These are phyloP conservation scores for Pestalotiopsis sp. DNA, from an alignment of 2,329 filamentous ascomycete genomes.

Conservation along the genomic window DNA sequence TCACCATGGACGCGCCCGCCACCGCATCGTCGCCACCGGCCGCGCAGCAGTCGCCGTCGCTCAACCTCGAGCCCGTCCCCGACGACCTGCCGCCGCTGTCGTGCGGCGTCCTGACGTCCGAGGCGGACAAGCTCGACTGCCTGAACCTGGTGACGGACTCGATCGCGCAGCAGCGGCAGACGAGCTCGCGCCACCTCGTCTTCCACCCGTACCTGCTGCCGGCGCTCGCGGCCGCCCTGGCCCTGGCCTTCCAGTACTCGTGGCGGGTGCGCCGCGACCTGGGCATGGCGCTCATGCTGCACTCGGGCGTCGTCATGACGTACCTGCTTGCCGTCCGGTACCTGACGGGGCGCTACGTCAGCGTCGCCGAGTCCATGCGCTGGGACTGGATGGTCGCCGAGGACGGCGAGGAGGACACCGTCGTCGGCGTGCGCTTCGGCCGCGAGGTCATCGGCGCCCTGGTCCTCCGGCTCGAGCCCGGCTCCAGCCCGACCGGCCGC, in stretches of 20 bases:
- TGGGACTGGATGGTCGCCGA: conserved; percentile 62
- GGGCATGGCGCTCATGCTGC: conserved; percentile 58
- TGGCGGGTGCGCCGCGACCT: conserved; percentile 51
- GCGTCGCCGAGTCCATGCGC: conserved; percentile 61
- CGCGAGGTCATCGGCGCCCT: conserved; percentile 71
- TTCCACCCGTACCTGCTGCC: conserved; percentile 61
- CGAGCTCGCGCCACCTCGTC: conserved; percentile 64
- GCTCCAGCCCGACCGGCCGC: conserved; percentile 21
- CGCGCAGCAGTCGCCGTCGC: neutral
- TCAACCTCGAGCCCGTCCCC: conserved; percentile 29
- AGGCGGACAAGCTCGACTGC: conserved; percentile 66
- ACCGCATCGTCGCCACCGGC: conserved; percentile 10
- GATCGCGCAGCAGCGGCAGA: conserved; percentile 79
- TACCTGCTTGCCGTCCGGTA: conserved; percentile 65
- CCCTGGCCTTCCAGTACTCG: conserved; percentile 47
- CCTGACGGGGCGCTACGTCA: conserved; percentile 63
- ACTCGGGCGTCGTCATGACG: conserved; percentile 64
- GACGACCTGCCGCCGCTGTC: conserved; percentile 66
- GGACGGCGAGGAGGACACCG: conserved; percentile 51
- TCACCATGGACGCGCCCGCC: conserved; percentile 40
- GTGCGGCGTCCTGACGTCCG: conserved; percentile 56
- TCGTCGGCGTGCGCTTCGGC: conserved; percentile 70
- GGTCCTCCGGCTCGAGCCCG: conserved; percentile 66
- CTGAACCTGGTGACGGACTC: conserved; percentile 79
- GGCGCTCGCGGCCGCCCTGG: conserved; percentile 46